Conservation (phyloP, 805 yeast species). For the Komagataella populi region DNA sequence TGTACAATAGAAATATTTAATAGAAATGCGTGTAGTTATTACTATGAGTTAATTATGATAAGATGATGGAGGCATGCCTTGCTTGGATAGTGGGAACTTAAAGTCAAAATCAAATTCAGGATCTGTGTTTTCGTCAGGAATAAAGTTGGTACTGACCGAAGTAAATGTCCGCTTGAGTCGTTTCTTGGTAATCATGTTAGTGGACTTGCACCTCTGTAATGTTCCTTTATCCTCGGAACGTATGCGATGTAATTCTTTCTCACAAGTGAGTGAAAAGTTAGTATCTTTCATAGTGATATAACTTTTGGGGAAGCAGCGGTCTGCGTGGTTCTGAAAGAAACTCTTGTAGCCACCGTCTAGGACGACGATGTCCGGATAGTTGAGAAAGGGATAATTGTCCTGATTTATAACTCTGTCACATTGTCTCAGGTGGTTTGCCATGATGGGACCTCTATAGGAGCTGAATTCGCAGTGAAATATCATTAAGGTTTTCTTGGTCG, state of each 20-base stretch:
- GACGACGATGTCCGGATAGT: constrained; percentile 81
- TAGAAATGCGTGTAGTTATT: neutral
- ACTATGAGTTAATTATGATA: neutral
- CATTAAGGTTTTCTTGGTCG: constrained; percentile 30
- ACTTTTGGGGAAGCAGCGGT: constrained; percentile 58
- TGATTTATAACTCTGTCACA: constrained; percentile 68
- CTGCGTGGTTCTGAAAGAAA: constrained; percentile 48
- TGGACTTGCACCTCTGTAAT: constrained; percentile 1
- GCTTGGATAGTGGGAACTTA: constrained; percentile 2
- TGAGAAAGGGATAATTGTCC: constrained; percentile 65
- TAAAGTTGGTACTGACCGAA: neutral
- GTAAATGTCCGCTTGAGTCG: neutral
- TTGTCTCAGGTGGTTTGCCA: constrained; percentile 78
- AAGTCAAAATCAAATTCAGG: constrained; percentile 1
- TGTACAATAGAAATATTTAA: neutral
- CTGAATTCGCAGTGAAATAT: constrained; percentile 94
- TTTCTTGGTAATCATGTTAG: neutral
- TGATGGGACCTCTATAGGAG: constrained; percentile 83
- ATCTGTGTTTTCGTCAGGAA: neutral
- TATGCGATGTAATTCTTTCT: constrained; percentile 26
- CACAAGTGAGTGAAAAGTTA: constrained; percentile 29
- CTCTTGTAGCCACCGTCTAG: constrained; percentile 84
- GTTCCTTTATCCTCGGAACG: constrained; percentile 16
- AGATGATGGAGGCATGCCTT: neutral
- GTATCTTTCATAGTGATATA: constrained; percentile 81